Conservation (phyloP, 164 flowering plant genomes). For the Liriodendron chinense region DNA sequence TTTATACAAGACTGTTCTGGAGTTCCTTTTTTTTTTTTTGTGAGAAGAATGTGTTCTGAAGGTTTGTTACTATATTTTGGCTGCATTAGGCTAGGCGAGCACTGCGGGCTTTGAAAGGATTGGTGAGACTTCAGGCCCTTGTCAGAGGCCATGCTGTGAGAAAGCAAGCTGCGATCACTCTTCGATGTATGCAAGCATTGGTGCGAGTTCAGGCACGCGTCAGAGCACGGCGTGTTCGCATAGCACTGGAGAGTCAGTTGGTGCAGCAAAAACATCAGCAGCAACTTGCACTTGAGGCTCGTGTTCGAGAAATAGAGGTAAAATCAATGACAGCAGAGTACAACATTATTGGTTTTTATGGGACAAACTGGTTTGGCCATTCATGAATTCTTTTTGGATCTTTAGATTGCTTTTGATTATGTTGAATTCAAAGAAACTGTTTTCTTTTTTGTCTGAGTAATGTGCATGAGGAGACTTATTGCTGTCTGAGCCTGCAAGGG, state of each 20-base stretch:
- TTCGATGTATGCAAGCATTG: conserved; percentile 97
- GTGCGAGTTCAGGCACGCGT: conserved; percentile 99
- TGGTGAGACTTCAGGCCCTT: conserved; percentile 97
- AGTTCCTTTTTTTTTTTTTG: too few relatives aligned
- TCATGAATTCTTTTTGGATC: too few relatives aligned
- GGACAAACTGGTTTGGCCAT: too few relatives aligned
- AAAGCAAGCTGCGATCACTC: conserved; percentile 98
- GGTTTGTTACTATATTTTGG: background rate
- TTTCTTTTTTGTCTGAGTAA: too few relatives aligned
- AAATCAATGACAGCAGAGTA: background rate
- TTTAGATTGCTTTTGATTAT: too few relatives aligned
- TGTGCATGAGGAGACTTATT: too few relatives aligned
- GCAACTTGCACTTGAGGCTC: conserved; percentile 73
- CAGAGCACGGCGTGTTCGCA: conserved; percentile 94
- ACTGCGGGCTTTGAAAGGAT: conserved; percentile 84
- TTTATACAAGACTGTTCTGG: too few relatives aligned
- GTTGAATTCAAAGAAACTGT: too few relatives aligned
- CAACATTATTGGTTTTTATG: too few relatives aligned
- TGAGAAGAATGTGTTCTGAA: background rate
- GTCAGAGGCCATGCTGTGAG: conserved; percentile 98
- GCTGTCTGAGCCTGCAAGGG: too few relatives aligned
- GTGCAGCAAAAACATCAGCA: conserved; percentile 64
- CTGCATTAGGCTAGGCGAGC: conserved; percentile 88
- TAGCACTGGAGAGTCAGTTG: conserved; percentile 81
- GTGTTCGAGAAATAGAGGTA: conserved; percentile 88